These are phyloP conservation scores for Aspergillus costaricaensis DNA, from an alignment of 2,329 filamentous ascomycete species.

Conservation along the genomic window DNA sequence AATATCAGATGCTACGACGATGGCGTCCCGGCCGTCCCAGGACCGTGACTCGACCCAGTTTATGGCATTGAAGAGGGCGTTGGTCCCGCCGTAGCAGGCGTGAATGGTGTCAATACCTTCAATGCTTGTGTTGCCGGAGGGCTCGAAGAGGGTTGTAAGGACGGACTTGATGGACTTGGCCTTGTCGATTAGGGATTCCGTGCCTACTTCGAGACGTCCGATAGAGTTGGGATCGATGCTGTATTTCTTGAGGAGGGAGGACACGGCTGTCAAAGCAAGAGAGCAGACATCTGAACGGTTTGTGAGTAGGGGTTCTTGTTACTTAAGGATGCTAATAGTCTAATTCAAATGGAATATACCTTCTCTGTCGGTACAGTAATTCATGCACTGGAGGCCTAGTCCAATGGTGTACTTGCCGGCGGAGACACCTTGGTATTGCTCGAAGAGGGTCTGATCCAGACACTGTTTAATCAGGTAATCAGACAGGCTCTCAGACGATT, in stretches of 20 bases:
- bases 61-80: constrained; percentile 77
- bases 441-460: constrained; percentile 78
- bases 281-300: constrained; percentile 78
- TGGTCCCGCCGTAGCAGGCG: constrained; percentile 84
- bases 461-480: constrained; percentile 55
- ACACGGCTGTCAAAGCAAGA: constrained; percentile 73
- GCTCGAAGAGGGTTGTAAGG: constrained; percentile 79
- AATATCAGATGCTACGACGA: constrained; percentile 80
- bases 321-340: background rate
- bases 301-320: background rate
- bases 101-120: constrained; percentile 83
- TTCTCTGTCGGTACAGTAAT: constrained; percentile 87
- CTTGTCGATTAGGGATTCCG: constrained; percentile 84
- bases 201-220: constrained; percentile 80
- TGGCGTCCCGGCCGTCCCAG: constrained; percentile 80
- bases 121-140: constrained; percentile 72
- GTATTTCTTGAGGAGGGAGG: constrained; percentile 79
- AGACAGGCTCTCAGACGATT: constrained; percentile 12
- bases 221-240: constrained; percentile 75
- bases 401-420: constrained; percentile 88
- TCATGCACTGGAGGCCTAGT: constrained; percentile 87
- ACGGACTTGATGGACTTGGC: constrained; percentile 89
- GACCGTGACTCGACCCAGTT: constrained; percentile 86
- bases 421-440: constrained; percentile 81
- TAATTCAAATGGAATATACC: constrained; percentile 54